phyloP scores from a whole-genome alignment of 2,329 filamentous ascomycete species.

The Coniochaeta sp. region DNA sequence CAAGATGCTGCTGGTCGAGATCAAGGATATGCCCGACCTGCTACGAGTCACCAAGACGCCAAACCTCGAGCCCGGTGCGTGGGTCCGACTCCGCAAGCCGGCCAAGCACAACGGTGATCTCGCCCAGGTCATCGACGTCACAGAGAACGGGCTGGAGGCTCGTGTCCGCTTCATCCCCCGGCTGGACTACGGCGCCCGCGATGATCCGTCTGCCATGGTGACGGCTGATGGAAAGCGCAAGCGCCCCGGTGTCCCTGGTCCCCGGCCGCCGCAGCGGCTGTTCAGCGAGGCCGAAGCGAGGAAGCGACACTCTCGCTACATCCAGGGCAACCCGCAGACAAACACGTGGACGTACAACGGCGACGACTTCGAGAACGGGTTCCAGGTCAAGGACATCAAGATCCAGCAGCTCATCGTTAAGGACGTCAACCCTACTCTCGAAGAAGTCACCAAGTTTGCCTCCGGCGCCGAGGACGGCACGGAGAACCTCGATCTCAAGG shows the following conservation, averaged over 20 bases:
- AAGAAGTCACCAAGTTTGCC: constrained; percentile 93
- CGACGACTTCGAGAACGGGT: constrained; percentile 88
- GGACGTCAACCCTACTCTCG: constrained; percentile 85
- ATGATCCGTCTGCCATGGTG: constrained; percentile 51
- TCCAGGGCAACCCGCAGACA: constrained; percentile 63
- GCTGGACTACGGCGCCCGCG: constrained; percentile 82
- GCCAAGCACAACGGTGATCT: constrained; percentile 82
- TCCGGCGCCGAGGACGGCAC: constrained; percentile 84
- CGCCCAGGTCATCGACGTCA: constrained; percentile 86
- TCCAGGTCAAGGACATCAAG: constrained; percentile 89
- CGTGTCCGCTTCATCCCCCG: constrained; percentile 82
- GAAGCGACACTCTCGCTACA: constrained; percentile 66
- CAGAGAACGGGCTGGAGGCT: constrained; percentile 85
- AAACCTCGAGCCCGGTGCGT: constrained; percentile 76
- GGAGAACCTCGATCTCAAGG: constrained; percentile 86
- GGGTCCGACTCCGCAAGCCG: constrained; percentile 78
- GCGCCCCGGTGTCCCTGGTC: constrained; percentile 52
- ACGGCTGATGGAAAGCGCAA: constrained; percentile 69
- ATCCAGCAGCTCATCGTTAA: constrained; percentile 79
- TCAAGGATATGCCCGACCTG: constrained; percentile 98
- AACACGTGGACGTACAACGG: constrained; percentile 80
- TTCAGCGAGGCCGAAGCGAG: constrained; percentile 92
- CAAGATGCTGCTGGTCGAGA: constrained; percentile 81
- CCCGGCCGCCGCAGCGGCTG: constrained; percentile 75
- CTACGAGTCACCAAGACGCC: constrained; percentile 82